These are phyloP conservation scores for Ophiocordyceps camponoti-leonardi DNA, from an alignment of 2,329 filamentous ascomycete genomes.

Conservation along the genomic window DNA sequence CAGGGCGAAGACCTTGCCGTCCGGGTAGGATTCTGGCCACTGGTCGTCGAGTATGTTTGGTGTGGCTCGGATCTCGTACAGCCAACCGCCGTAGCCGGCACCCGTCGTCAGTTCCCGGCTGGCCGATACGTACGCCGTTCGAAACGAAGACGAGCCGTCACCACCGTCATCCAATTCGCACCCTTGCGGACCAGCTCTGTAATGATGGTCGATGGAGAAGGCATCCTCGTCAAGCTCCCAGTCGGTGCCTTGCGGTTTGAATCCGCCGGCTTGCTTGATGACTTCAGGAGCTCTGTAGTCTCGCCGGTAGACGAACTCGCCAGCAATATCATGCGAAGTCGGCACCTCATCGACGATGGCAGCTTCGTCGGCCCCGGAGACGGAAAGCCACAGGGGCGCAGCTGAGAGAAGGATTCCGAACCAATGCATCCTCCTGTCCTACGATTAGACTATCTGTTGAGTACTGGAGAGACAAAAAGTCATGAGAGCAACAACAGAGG, in stretches of 20 bases:
- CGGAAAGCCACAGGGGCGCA: neutral
- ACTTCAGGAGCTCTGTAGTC: conserved; percentile 2
- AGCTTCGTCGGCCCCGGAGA: neutral
- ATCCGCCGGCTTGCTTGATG: neutral
- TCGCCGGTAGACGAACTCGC: conserved; percentile 1
- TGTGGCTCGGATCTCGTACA: conserved; percentile 3
- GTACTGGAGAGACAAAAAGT: no score
- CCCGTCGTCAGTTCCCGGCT: neutral
- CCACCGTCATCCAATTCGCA: neutral
- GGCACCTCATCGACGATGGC: no score
- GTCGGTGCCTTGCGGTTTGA: conserved; percentile 1
- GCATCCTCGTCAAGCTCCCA: neutral
- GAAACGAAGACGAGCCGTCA: neutral
- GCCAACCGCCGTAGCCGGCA: conserved; percentile 1
- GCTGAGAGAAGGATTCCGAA: neutral
- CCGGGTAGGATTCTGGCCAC: neutral
- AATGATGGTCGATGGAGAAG: conserved; percentile 1
- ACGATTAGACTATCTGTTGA: neutral
- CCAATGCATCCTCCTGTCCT: neutral
- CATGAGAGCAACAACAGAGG: no score
- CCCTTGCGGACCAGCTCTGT: neutral
- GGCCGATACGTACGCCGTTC: conserved; percentile 1
- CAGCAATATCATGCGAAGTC: neutral
- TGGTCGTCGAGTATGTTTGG: conserved; percentile 2
- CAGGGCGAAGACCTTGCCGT: conserved; percentile 1